A percentile compares a stretch with the other conserved stretches of the same genome.
Conservation (phyloP, 345 rosid species). For the Salix dunnii region DNA sequence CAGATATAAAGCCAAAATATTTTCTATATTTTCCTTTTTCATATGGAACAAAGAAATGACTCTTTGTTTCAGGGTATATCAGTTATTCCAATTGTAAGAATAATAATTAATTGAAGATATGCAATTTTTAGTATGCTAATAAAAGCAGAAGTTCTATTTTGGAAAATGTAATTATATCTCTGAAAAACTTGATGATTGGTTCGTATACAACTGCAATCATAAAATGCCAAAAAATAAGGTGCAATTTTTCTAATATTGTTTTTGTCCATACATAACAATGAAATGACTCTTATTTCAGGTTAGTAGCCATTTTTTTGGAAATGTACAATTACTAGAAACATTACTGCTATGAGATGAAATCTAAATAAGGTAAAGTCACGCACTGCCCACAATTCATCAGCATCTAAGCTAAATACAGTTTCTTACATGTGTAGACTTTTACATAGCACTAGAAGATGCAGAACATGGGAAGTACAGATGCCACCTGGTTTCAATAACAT, state of each 20-base stretch:
- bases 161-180: too few species aligned
- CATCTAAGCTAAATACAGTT: not conserved
- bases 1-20: not conserved
- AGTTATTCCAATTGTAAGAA: not conserved
- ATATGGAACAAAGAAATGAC: not conserved
- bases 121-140: not conserved
- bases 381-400: not conserved
- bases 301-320: too few species aligned
- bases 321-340: too few species aligned
- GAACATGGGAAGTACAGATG: not conserved
- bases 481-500: not conserved
- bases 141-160: not conserved
- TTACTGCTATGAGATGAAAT: too few species aligned
- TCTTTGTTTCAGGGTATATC: not conserved
- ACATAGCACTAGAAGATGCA: conserved; percentile 3
- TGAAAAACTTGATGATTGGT: too few species aligned
- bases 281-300: too few species aligned
- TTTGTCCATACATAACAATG: not conserved
- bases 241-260: not conserved
- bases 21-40: not conserved
- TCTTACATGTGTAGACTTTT: not conserved
- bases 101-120: not conserved
- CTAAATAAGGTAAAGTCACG: not conserved
- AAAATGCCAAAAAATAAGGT: not conserved
- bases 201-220: too few species aligned